These are phyloP conservation scores for Pseudogymnoascus sp. DNA, from an alignment of 2,329 filamentous ascomycete genomes.

Conservation along the genomic window DNA sequence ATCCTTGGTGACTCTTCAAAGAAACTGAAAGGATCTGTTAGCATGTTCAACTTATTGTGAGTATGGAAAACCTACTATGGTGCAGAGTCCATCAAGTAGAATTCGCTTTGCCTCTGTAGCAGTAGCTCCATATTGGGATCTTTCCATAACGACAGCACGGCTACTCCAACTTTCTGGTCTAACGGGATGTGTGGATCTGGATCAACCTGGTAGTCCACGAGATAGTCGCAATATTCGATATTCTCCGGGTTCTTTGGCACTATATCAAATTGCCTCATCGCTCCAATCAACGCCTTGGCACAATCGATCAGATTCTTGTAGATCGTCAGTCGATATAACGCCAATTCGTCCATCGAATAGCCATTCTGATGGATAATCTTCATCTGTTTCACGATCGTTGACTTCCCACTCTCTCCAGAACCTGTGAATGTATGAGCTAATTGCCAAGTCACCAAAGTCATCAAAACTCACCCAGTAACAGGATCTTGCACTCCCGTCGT, in stretches of 20 bases:
- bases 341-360: constrained; percentile 88
- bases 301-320: constrained; percentile 98
- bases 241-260: constrained; percentile 66
- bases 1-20: constrained; percentile 90
- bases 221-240: constrained; percentile 66
- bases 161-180: constrained; percentile 71
- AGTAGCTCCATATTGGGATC: constrained; percentile 76
- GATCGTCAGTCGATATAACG: constrained; percentile 89
- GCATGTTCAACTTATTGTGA: background rate
- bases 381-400: constrained; percentile 99
- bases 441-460: constrained; percentile 19
- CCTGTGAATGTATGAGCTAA: constrained; percentile 44
- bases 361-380: constrained; percentile 99
- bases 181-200: constrained; percentile 82
- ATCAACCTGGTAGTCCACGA: constrained; percentile 83
- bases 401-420: constrained; percentile 97
- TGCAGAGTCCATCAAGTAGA: constrained; percentile 98
- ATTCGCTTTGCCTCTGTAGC: constrained; percentile 92
- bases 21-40: constrained; percentile 58
- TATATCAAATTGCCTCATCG: constrained; percentile 87
- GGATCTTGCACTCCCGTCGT: constrained; percentile 96
- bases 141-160: constrained; percentile 81
- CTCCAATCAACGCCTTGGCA: constrained; percentile 83
- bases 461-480: constrained; percentile 69
- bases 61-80: constrained; percentile 62